Evolutionary conservation across 306 rosid genomes (phyloP).

Genomic region (Cicer yamashitae): DNA sequence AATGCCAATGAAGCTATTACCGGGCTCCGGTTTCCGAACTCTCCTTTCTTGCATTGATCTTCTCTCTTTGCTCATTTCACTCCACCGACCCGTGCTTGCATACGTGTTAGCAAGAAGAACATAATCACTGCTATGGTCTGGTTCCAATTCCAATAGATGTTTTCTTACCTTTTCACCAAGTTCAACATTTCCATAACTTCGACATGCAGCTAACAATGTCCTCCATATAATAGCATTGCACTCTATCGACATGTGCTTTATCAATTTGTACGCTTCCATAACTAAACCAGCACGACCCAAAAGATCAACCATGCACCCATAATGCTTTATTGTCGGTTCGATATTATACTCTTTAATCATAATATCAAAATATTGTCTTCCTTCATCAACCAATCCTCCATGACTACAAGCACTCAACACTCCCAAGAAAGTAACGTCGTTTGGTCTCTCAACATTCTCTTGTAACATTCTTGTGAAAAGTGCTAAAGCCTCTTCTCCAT

Average conservation of each 20-base stretch:
- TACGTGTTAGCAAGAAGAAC: constrained; percentile 79
- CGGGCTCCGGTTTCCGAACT: constrained; percentile 66
- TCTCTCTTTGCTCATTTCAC: constrained; percentile 57
- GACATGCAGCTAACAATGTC: constrained; percentile 71
- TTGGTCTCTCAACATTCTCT: constrained; percentile 56
- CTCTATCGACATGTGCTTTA: constrained; percentile 62
- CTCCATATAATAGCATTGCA: constrained; percentile 83
- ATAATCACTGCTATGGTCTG: constrained; percentile 75
- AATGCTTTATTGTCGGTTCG: constrained; percentile 74
- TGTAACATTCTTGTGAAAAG: constrained; percentile 59
- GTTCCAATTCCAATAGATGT: constrained; percentile 62
- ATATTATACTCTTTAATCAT: constrained; percentile 59
- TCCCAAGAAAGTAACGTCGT: constrained; percentile 75
- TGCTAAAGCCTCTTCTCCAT: constrained; percentile 55
- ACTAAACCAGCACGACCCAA: constrained; percentile 77
- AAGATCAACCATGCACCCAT: constrained; percentile 83
- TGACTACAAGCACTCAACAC: constrained; percentile 77
- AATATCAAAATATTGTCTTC: constrained; percentile 56
- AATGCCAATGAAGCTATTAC: constrained; percentile 57
- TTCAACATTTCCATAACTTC: constrained; percentile 59
- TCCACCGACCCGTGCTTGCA: constrained; percentile 74
- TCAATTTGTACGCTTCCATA: constrained; percentile 66
- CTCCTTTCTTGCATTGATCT: constrained; percentile 53
- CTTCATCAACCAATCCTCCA: constrained; percentile 71
- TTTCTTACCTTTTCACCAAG: constrained; percentile 72